Conservation (phyloP, 192 early-diverging fungal genomes). For the Coemansia sp. region DNA sequence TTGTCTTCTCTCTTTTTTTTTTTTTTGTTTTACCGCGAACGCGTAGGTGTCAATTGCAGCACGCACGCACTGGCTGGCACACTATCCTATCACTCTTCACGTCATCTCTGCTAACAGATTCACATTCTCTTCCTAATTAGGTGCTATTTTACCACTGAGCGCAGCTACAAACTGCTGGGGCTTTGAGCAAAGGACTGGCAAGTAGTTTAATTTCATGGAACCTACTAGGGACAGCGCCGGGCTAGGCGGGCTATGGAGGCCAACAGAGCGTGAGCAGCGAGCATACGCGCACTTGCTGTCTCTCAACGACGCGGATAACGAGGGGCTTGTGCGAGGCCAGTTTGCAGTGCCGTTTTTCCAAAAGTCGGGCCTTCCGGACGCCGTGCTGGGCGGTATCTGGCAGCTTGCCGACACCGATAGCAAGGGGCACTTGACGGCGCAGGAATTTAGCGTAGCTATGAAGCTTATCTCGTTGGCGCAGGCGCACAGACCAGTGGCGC, state of each 20-base stretch:
- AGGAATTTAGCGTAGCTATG: slow-evolving; percentile 75
- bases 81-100: not conserved
- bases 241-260: slow-evolving; percentile 41
- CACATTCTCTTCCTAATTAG: not conserved
- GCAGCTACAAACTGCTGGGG: not conserved
- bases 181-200: not conserved
- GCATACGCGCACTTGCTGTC: slow-evolving; percentile 63
- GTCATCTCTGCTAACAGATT: not conserved
- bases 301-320: slow-evolving; percentile 59
- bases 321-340: slow-evolving; percentile 66
- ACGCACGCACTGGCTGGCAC: not conserved
- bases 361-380: slow-evolving; percentile 63
- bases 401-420: slow-evolving; percentile 74
- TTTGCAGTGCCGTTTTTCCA: slow-evolving; percentile 73
- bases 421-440: slow-evolving; percentile 69
- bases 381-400: slow-evolving; percentile 79
- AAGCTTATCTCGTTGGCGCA: slow-evolving; percentile 90
- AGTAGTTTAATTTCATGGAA: slow-evolving; percentile 16
- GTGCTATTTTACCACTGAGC: not conserved
- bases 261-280: slow-evolving; percentile 61
- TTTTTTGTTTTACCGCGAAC: not conserved
- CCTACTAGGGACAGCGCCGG: slow-evolving; percentile 13
- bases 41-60: not conserved
- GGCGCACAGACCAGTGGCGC: slow-evolving; percentile 59
- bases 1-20: not conserved